A percentile compares a stretch with the other conserved stretches of the same genome.
phyloP scores from a whole-genome alignment of 2,329 filamentous ascomycete genomes.

The Cladosporium sp. region DNA sequence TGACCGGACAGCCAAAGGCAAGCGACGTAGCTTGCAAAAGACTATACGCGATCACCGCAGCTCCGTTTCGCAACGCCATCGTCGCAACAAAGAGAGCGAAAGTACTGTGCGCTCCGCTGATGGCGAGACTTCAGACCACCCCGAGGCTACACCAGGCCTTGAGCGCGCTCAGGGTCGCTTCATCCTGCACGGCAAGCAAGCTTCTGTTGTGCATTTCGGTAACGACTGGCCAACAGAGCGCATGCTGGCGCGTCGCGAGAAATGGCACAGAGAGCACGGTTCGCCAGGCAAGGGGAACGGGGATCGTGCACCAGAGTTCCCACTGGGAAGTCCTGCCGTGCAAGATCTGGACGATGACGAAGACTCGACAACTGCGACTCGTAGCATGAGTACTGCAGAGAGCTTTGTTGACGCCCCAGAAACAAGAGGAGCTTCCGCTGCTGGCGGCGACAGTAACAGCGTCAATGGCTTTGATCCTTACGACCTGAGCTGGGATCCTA shows the following conservation, averaged over 20 bases:
- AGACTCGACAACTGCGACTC: slow-evolving; percentile 17
- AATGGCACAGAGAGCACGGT: slow-evolving; percentile 18
- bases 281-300: background rate
- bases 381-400: background rate
- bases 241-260: slow-evolving; percentile 30
- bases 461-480: slow-evolving; percentile 9
- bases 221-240: slow-evolving; percentile 70
- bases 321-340: slow-evolving; percentile 2
- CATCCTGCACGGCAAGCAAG: slow-evolving; percentile 96
- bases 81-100: slow-evolving; percentile 73
- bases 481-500: slow-evolving; percentile 10
- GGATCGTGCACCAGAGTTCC: background rate
- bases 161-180: slow-evolving; percentile 81
- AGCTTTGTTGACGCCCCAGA: slow-evolving; percentile 23
- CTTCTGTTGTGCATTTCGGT: slow-evolving; percentile 93
- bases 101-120: slow-evolving; percentile 50
- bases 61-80: slow-evolving; percentile 42
- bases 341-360: slow-evolving; percentile 18
- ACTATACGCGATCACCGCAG: slow-evolving; percentile 74
- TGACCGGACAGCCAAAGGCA: slow-evolving; percentile 44
- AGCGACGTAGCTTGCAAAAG: slow-evolving; percentile 81
- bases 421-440: slow-evolving; percentile 4
- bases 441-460: background rate
- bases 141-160: slow-evolving; percentile 61
- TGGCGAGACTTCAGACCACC: slow-evolving; percentile 35